A percentile compares a stretch with the other conserved stretches of the same genome.
Conservation (phyloP, 331 rosid genomes). For the Pyracantha coccinea region DNA sequence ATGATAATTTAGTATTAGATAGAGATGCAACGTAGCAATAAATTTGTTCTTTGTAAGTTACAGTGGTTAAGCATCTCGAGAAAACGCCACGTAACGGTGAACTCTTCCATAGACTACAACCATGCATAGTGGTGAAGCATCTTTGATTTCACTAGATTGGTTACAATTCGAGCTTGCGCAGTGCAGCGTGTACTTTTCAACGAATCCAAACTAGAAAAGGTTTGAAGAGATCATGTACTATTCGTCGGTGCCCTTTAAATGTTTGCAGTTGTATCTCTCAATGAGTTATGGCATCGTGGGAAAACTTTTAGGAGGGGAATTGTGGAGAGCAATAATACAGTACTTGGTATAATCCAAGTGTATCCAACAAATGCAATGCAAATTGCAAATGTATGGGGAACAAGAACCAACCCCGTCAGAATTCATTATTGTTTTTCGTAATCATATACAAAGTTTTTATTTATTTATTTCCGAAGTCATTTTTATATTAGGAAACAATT, state of each 20-base stretch:
- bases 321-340: background rate
- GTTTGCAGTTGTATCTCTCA: background rate
- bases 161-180: too few relatives aligned
- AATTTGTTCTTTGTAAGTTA: too few relatives aligned
- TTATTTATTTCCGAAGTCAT: too few relatives aligned
- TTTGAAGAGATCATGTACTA: too few relatives aligned
- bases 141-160: background rate
- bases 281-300: background rate
- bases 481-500: too few relatives aligned
- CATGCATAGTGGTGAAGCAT: background rate
- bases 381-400: background rate
- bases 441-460: too few relatives aligned
- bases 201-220: too few relatives aligned
- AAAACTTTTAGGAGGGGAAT: background rate
- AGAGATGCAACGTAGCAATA: too few relatives aligned
- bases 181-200: too few relatives aligned
- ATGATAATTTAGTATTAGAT: background rate
- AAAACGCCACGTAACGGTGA: fast-evolving
- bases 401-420: background rate
- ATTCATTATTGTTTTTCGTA: background rate
- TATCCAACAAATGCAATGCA: background rate
- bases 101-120: background rate
- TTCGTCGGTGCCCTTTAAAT: too few relatives aligned
- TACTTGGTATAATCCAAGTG: background rate
- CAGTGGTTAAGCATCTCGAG: background rate